phyloP scores from a whole-genome alignment of 2,329 filamentous ascomycete species.

The Calonectria multiphialidica region DNA sequence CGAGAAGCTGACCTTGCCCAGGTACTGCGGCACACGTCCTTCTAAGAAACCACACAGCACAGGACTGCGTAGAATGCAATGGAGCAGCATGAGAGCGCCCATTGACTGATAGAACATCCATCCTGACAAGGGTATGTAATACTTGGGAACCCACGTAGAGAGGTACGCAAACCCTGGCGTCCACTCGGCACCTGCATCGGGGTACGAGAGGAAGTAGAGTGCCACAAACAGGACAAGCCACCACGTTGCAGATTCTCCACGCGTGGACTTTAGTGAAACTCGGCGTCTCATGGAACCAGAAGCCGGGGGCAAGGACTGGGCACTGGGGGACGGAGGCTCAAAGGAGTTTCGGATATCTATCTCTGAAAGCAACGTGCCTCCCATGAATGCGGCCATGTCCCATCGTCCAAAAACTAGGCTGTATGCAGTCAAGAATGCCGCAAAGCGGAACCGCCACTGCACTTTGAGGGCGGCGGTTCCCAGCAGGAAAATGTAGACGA shows the following conservation, averaged over 20 bases:
- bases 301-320: conserved; percentile 32
- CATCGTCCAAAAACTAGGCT: conserved; percentile 51
- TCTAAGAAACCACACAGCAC: conserved; percentile 47
- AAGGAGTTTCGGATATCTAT: conserved; percentile 47
- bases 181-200: conserved; percentile 52
- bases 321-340: conserved; percentile 23
- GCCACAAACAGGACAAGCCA: conserved; percentile 47
- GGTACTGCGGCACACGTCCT: conserved; percentile 48
- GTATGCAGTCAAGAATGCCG: conserved; percentile 47
- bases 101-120: conserved; percentile 56
- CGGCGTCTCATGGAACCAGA: conserved; percentile 20
- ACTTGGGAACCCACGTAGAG: conserved; percentile 49
- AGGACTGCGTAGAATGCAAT: conserved; percentile 50
- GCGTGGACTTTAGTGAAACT: conserved; percentile 18
- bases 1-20: conserved; percentile 55
- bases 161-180: conserved; percentile 53
- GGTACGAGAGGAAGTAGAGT: conserved; percentile 55
- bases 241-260: conserved; percentile 34
- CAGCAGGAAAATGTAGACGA: conserved; percentile 55
- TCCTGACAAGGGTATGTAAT: conserved; percentile 50
- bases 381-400: conserved; percentile 56
- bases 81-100: conserved; percentile 52
- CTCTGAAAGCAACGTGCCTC: conserved; percentile 52
- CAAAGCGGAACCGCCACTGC: conserved; percentile 48
- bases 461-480: conserved; percentile 52